Evolutionary conservation across 1,139 yeast species (phyloP).

Genomic region (Suzukiozyma palmioleophila): DNA sequence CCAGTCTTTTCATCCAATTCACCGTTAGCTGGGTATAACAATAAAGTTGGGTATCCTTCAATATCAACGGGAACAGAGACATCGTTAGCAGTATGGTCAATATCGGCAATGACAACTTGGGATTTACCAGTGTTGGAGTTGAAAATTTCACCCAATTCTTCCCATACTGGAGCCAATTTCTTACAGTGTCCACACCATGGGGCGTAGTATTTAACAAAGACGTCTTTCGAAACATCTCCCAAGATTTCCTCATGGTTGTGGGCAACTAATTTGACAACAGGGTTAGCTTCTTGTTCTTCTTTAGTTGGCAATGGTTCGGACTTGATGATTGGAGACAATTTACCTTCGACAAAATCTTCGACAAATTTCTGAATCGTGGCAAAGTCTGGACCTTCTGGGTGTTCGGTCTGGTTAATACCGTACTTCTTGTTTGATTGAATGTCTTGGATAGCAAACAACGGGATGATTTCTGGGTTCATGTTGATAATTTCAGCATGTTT

Average conservation of each 20-base stretch:
- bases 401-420: constrained; percentile 50
- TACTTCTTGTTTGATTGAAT: constrained; percentile 63
- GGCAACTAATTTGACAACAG: constrained; percentile 80
- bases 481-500: constrained; percentile 86
- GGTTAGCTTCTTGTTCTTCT: constrained; percentile 62
- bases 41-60: constrained; percentile 89
- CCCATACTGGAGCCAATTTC: constrained; percentile 88
- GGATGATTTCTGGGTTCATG: constrained; percentile 77
- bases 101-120: constrained; percentile 72
- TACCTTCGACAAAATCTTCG: constrained; percentile 58
- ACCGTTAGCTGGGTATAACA: constrained; percentile 86
- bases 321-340: constrained; percentile 69
- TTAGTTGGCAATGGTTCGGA: constrained; percentile 77
- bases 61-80: constrained; percentile 64
- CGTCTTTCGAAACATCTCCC: constrained; percentile 71
- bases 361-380: constrained; percentile 56
- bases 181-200: constrained; percentile 99
- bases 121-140: constrained; percentile 42
- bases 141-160: constrained; percentile 73
- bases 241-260: constrained; percentile 73
- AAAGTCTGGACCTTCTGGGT: constrained; percentile 39
- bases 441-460: constrained; percentile 88
- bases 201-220: constrained; percentile 90
- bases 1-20: constrained; percentile 56
- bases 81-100: constrained; percentile 89